phyloP scores from a whole-genome alignment of 2,329 filamentous ascomycete species.

The Colletotrichum liaoningense region DNA sequence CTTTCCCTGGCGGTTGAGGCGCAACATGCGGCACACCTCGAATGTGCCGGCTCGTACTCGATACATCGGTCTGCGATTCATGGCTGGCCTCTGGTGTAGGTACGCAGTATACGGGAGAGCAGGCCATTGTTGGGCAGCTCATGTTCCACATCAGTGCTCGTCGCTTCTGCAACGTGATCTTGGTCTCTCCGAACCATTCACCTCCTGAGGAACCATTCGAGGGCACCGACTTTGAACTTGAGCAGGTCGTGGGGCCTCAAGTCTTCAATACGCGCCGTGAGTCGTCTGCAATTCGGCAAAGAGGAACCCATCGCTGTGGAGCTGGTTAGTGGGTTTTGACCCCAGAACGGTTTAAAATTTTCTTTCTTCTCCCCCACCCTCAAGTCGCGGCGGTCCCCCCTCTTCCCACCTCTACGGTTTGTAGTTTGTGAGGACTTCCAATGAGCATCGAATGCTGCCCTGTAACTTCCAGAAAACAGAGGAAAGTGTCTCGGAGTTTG shows the following conservation, averaged over 20 bases:
- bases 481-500: conserved; percentile 13
- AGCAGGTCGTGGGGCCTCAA: not conserved
- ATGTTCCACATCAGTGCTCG: not conserved
- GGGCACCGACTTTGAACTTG: not conserved
- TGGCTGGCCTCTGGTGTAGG: not conserved
- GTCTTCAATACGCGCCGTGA: not conserved
- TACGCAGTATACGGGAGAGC: not conserved
- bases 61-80: not conserved
- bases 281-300: conserved; percentile 12
- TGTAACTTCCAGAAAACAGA: conserved; percentile 5
- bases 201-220: not conserved
- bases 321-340: conserved; percentile 8
- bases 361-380: not conserved
- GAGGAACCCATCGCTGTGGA: conserved; percentile 14
- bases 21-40: not conserved
- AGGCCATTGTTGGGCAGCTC: not conserved
- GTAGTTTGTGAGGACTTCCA: conserved; percentile 6
- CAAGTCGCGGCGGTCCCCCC: not conserved
- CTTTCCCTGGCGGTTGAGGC: not conserved
- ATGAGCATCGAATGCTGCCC: not conserved
- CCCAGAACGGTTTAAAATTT: conserved; percentile 14
- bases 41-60: not conserved
- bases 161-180: not conserved
- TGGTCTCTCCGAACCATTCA: not conserved
- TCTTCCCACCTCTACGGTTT: not conserved